Evolutionary conservation across 192 early-diverging fungal genomes (phyloP).

Genomic region (Coemansia sp.): DNA sequence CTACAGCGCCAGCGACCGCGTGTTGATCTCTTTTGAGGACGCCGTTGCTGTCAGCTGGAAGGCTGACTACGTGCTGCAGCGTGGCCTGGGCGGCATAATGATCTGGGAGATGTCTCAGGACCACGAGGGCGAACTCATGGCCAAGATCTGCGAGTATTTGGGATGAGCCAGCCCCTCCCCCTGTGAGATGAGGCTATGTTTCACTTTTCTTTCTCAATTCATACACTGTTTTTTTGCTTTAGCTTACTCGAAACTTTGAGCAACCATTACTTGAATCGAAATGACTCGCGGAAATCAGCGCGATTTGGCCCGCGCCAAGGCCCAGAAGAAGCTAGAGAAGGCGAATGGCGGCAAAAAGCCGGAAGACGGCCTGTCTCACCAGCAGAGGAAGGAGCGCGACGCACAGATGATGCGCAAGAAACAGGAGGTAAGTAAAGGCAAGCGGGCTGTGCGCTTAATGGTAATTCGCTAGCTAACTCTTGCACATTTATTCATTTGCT

Average conservation of each 20-base stretch:
- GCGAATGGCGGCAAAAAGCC: conserved; percentile 28
- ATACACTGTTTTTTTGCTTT: neutral
- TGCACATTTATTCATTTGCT: neutral
- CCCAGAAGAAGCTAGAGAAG: conserved; percentile 50
- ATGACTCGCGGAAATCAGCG: conserved; percentile 59
- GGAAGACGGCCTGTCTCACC: conserved; percentile 24
- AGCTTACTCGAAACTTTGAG: too few species aligned
- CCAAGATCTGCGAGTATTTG: conserved; percentile 51
- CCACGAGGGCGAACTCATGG: conserved; percentile 35
- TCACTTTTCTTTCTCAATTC: neutral
- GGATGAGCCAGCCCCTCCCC: conserved; percentile 12
- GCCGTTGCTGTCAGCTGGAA: conserved; percentile 63
- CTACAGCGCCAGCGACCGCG: conserved; percentile 64
- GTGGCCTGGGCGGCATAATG: conserved; percentile 68
- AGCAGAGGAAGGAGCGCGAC: conserved; percentile 40
- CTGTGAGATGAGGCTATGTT: neutral
- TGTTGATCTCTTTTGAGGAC: conserved; percentile 84
- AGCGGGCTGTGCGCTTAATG: too few species aligned
- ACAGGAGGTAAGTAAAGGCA: conserved; percentile 27
- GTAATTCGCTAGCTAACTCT: too few species aligned
- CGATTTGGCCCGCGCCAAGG: conserved; percentile 47
- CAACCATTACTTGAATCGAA: neutral
- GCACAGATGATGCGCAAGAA: conserved; percentile 53
- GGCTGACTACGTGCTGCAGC: conserved; percentile 59
- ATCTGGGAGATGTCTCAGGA: conserved; percentile 74